Conservation (phyloP, 768 basidiomycete genomes). For the Tylopilus rubrobrunneus region DNA sequence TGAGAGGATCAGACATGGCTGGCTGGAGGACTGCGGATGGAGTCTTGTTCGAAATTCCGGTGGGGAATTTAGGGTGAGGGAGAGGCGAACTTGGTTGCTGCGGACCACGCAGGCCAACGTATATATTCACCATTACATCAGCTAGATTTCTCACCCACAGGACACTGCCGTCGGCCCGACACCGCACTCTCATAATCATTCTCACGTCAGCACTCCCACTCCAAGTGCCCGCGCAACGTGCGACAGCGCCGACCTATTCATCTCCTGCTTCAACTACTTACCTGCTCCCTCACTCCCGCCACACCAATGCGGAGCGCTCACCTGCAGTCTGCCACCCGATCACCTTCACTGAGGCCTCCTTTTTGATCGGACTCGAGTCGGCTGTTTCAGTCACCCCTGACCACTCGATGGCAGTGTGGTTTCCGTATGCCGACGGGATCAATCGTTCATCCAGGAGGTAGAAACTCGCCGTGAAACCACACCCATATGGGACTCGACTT, state of each 20-base stretch:
- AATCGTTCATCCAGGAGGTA: background rate
- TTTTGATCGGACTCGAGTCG: constrained; percentile 21
- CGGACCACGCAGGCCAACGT: constrained; percentile 31
- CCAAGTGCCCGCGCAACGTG: background rate
- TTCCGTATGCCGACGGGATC: background rate
- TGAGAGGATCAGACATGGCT: constrained; percentile 31
- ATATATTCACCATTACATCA: constrained; percentile 36
- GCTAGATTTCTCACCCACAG: constrained; percentile 25
- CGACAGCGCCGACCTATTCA: background rate
- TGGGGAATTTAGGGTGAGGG: constrained; percentile 3
- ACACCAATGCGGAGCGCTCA: constrained; percentile 15
- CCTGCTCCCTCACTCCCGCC: background rate
- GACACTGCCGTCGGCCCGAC: constrained; percentile 29
- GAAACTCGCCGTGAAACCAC: background rate
- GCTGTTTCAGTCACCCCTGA: constrained; percentile 4
- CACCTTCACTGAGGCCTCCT: constrained; percentile 7
- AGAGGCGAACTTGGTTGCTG: constrained; percentile 20
- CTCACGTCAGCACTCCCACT: constrained; percentile 15
- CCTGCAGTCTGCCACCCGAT: constrained; percentile 22
- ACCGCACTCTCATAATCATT: constrained; percentile 4
- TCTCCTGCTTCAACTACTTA: background rate
- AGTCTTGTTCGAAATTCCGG: constrained; percentile 10
- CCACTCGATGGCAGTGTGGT: constrained; percentile 5
- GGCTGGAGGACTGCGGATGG: constrained; percentile 25
- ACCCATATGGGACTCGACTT: background rate